Evolutionary conservation across 495 filamentous ascomycete species (phyloP), one percentile per base, ranked within the genome.

Genomic region (Hypoxylon subgilvum): DNA sequence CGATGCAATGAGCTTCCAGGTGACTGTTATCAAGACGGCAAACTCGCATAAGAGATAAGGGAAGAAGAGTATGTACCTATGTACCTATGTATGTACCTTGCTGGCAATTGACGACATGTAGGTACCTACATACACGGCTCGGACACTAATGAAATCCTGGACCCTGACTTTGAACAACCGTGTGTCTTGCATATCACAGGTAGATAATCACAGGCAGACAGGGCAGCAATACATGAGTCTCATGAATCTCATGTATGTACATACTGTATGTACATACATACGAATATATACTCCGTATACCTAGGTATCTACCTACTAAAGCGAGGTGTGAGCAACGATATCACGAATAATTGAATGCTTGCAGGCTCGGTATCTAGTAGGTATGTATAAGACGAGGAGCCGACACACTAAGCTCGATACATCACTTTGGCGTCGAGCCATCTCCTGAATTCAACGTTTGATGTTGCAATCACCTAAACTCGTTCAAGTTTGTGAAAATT

Each of bases 111-210:
- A 62, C 52, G 52, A 30, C 47, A 22, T 14, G 43, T 21, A 51
- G 28, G 6, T 18, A 16, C n/a, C n/a, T n/a, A n/a, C n/a, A n/a
- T n/a, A n/a, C n/a, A n/a, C n/a, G n/a, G n/a, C n/a, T n/a, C n/a
- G n/a, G 10, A 31, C 14, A 39, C 32, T 23, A 41, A 41, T 22
- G 14, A 23, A 17, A 32, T 38, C 19, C 27, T 60, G 9, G 23
- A 47, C 27, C 34, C 25, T 32, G 25, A 63, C n/a, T 47, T 52
- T 47, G 46, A 19, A 43, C 35, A 34, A 52, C 41, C 51, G 48
- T 35, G 57, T 63, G 53, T 52, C 58, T 49, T 63, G 53, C 53
- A 63, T 63, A 52, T 49, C 38, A 58, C 48, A n/a, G n/a, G n/a
- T n/a, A n/a, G n/a, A n/a, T n/a, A n/a, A n/a, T n/a, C n/a, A n/a